These are phyloP conservation scores for Borovskyia barvae DNA, from an alignment of 208 protist species.

Conservation along the genomic window DNA sequence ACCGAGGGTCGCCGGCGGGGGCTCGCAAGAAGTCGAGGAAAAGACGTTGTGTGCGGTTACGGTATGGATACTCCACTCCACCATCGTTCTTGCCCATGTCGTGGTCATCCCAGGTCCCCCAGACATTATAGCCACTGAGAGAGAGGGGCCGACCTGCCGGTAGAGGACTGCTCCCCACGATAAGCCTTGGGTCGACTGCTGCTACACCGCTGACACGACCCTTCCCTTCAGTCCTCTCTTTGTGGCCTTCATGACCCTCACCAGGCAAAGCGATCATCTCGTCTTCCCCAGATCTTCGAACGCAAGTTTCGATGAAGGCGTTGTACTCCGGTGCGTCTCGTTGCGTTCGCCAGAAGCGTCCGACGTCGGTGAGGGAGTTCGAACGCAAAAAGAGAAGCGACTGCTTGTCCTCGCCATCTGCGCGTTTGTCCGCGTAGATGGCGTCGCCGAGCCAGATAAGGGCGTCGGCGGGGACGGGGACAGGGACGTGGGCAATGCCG, in stretches of 20 bases:
- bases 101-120: slow-evolving; percentile 88
- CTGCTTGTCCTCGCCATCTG: slow-evolving; percentile 24
- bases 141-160: not conserved
- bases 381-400: slow-evolving; percentile 14
- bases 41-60: slow-evolving; percentile 55
- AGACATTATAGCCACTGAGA: too few species aligned
- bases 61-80: slow-evolving; percentile 57
- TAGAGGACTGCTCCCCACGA: not conserved
- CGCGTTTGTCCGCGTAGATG: slow-evolving; percentile 76
- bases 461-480: slow-evolving; percentile 39
- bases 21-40: slow-evolving; percentile 81
- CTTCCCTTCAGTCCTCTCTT: not conserved
- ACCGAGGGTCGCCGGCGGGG: slow-evolving; percentile 30
- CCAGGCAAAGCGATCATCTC: slow-evolving; percentile 92
- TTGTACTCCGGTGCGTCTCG: slow-evolving; percentile 52
- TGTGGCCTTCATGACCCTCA: too few species aligned
- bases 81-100: slow-evolving; percentile 89
- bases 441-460: slow-evolving; percentile 82
- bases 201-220: too few species aligned
- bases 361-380: slow-evolving; percentile 41
- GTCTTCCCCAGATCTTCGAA: slow-evolving; percentile 65
- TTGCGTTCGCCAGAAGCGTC: slow-evolving; percentile 61
- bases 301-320: slow-evolving; percentile 54
- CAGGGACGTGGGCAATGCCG: not conserved
- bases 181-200: not conserved